Conservation (phyloP, 805 yeast genomes). For the Candida ipomoeae region DNA sequence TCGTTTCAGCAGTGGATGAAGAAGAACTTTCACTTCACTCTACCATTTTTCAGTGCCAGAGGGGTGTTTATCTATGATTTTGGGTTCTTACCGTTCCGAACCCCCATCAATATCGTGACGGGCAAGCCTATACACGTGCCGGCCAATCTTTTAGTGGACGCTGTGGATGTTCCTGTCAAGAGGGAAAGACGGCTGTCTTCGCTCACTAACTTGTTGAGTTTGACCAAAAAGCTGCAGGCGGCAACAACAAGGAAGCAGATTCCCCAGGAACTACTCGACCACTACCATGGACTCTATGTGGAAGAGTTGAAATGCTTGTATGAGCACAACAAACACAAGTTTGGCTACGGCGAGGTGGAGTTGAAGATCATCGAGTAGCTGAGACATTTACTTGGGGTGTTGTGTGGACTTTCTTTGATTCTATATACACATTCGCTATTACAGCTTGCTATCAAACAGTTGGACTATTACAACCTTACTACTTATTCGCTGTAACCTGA, state of each 20-base stretch:
- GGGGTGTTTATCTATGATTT: constrained; percentile 90
- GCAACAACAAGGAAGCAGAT: constrained; percentile 24
- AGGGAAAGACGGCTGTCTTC: constrained; percentile 18
- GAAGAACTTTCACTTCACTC: constrained; percentile 67
- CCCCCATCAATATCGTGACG: constrained; percentile 70
- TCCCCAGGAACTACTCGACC: constrained; percentile 47
- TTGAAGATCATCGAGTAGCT: constrained; percentile 42
- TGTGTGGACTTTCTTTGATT: background rate
- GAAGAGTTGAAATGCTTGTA: constrained; percentile 59
- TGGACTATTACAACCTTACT: background rate
- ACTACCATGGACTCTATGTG: constrained; percentile 70
- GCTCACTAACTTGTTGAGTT: constrained; percentile 28
- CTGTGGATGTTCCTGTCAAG: constrained; percentile 26
- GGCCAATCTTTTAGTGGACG: constrained; percentile 28
- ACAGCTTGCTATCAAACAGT: background rate
- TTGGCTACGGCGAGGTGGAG: constrained; percentile 46
- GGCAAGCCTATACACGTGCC: constrained; percentile 68
- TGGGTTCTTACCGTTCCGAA: constrained; percentile 84
- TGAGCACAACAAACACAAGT: constrained; percentile 60
- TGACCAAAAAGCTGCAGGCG: constrained; percentile 15
- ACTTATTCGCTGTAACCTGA: background rate
- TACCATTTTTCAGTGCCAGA: constrained; percentile 88
- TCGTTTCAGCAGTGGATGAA: constrained; percentile 72
- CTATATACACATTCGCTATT: background rate
- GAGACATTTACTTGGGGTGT: background rate